Evolutionary conservation across 2,329 filamentous ascomycete species (phyloP).

Genomic region (Colletotrichum phormii): DNA sequence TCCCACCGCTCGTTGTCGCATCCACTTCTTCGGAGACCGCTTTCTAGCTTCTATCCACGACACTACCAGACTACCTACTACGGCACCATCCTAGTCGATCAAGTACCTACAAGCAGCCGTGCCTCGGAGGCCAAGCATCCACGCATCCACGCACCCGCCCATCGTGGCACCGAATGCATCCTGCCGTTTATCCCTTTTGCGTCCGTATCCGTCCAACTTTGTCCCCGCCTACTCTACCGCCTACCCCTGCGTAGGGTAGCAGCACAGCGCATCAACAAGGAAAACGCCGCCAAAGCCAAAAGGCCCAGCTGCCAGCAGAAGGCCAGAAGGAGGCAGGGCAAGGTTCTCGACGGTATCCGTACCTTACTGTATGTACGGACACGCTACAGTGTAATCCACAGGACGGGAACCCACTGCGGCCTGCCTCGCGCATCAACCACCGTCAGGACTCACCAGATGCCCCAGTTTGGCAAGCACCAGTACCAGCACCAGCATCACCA

Average conservation of each 20-base stretch:
- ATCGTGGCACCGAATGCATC: constrained; percentile 30
- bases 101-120: background rate
- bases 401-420: background rate
- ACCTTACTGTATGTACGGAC: background rate
- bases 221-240: background rate
- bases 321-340: background rate
- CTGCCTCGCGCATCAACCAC: background rate
- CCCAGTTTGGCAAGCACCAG: background rate
- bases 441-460: background rate
- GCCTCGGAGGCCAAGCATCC: background rate
- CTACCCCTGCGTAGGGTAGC: constrained; percentile 23
- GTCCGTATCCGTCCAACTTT: constrained; percentile 29
- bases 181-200: constrained; percentile 22
- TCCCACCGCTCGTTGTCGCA: constrained; percentile 6
- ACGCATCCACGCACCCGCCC: background rate
- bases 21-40: background rate
- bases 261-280: constrained; percentile 15
- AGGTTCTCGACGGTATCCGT: background rate
- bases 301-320: background rate
- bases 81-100: background rate
- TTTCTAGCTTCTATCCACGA: background rate
- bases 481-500: constrained; percentile 2
- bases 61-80: background rate
- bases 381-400: background rate
- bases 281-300: background rate